These are phyloP conservation scores for Harringtonia lauricola DNA, from an alignment of 2,329 filamentous ascomycete species.

Conservation along the genomic window DNA sequence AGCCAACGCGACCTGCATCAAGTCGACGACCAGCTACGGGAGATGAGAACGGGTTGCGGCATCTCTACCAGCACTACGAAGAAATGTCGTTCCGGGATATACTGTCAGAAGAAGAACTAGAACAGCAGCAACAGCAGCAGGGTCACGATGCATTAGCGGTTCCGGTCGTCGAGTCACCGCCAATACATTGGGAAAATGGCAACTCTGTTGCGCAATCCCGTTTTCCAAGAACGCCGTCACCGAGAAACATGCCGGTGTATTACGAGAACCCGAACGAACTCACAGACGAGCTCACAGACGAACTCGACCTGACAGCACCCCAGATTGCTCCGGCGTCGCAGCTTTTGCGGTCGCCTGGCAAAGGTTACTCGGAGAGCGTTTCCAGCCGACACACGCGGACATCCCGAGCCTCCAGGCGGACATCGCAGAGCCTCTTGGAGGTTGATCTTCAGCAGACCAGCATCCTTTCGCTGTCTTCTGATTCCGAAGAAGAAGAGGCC, in stretches of 20 bases:
- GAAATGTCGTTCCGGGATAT: conserved; percentile 39
- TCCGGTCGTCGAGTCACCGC: too few relatives aligned
- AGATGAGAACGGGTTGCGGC: conserved; percentile 25
- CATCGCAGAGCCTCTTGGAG: conserved; percentile 34
- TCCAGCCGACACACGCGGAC: conserved; percentile 45
- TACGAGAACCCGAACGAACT: not conserved
- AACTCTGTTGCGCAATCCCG: too few relatives aligned
- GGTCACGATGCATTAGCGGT: too few relatives aligned
- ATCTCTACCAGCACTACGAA: conserved; percentile 48
- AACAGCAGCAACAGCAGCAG: too few relatives aligned
- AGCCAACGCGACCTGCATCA: not conserved
- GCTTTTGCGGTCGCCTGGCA: too few relatives aligned
- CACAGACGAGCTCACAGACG: too few relatives aligned
- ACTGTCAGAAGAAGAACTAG: conserved; percentile 12
- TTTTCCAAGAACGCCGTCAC: too few relatives aligned
- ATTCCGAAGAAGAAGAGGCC: conserved; percentile 39
- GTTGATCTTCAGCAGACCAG: conserved; percentile 43
- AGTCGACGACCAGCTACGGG: not conserved
- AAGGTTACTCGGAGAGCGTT: conserved; percentile 36
- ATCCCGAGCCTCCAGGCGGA: conserved; percentile 40
- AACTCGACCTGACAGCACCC: not conserved
- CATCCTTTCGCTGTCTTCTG: conserved; percentile 44
- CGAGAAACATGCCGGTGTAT: too few relatives aligned
- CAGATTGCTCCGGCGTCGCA: too few relatives aligned
- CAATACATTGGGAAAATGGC: too few relatives aligned